Evolutionary conservation across 495 filamentous ascomycete species (phyloP).

Genomic region (Xylaria sp.): DNA sequence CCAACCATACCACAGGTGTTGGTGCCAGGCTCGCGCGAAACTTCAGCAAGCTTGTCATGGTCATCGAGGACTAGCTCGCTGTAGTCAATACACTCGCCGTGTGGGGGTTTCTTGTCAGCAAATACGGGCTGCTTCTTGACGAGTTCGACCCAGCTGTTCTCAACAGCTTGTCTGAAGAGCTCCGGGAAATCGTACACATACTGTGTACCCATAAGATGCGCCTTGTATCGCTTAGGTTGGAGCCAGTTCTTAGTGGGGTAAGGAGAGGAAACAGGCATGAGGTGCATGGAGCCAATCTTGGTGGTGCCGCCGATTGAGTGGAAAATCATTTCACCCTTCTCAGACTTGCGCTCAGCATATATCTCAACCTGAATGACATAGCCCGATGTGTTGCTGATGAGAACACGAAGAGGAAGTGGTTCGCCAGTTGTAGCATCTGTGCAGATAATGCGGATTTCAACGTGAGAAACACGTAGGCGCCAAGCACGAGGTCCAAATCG

Average conservation of each 20-base stretch:
- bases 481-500: slow-evolving; percentile 94
- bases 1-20: slow-evolving; percentile 98
- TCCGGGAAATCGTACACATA: slow-evolving; percentile 99
- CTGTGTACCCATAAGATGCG: slow-evolving; percentile 97
- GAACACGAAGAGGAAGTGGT: slow-evolving; percentile 91
- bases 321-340: slow-evolving; percentile 97
- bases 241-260: slow-evolving; percentile 99
- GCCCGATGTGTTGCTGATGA: slow-evolving; percentile 98
- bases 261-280: slow-evolving; percentile 86
- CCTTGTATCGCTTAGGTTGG: slow-evolving; percentile 99
- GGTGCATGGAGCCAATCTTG: slow-evolving; percentile 94
- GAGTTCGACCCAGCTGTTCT: slow-evolving; percentile 88
- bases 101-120: slow-evolving; percentile 78
- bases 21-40: slow-evolving; percentile 90
- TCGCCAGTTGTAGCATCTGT: slow-evolving; percentile 83
- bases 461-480: slow-evolving; percentile 95
- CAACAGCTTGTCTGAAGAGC: slow-evolving; percentile 96
- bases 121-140: slow-evolving; percentile 73
- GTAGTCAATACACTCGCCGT: slow-evolving; percentile 94
- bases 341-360: slow-evolving; percentile 96
- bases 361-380: slow-evolving; percentile 98
- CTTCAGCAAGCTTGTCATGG: slow-evolving; percentile 87
- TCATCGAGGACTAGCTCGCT: slow-evolving; percentile 94
- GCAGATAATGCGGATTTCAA: slow-evolving; percentile 98
- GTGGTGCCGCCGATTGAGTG: slow-evolving; percentile 94